Conservation (phyloP, 345 rosid species). For the Melaleuca alternifolia region DNA sequence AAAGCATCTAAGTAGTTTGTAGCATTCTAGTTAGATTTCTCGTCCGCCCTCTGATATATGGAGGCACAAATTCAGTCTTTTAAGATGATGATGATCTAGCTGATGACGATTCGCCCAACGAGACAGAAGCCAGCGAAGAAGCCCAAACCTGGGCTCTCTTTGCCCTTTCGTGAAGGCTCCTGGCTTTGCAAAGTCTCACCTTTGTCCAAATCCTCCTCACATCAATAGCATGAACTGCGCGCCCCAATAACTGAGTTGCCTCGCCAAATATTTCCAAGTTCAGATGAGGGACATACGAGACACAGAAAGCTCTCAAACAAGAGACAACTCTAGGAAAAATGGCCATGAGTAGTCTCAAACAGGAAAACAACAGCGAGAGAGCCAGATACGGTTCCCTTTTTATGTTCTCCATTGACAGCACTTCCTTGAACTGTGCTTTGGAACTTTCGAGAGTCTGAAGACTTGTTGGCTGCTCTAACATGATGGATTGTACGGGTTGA, state of each 20-base stretch:
- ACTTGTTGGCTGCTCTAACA: constrained; percentile 20
- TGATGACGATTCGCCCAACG: constrained; percentile 67
- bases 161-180: constrained; percentile 69
- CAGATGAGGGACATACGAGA: constrained; percentile 42
- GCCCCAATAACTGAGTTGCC: constrained; percentile 66
- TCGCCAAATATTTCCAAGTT: constrained; percentile 84
- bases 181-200: constrained; percentile 58
- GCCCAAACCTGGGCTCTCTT: constrained; percentile 86
- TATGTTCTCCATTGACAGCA: constrained; percentile 26
- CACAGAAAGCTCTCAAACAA: constrained; percentile 49
- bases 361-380: constrained; percentile 38
- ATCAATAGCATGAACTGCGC: constrained; percentile 56
- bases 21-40: background rate
- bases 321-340: constrained; percentile 35
- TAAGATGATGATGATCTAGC: constrained; percentile 28
- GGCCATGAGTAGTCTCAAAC: constrained; percentile 32
- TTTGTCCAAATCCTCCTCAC: constrained; percentile 80
- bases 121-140: constrained; percentile 80
- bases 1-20: constrained; percentile 1
- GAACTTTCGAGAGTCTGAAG: constrained; percentile 3
- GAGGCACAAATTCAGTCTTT: background rate
- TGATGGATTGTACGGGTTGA: constrained; percentile 38
- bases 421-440: constrained; percentile 21
- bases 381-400: constrained; percentile 54
- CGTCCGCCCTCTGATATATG: background rate